Evolutionary conservation across 768 basidiomycete species (phyloP).

Genomic region (Obba rivulosa): DNA sequence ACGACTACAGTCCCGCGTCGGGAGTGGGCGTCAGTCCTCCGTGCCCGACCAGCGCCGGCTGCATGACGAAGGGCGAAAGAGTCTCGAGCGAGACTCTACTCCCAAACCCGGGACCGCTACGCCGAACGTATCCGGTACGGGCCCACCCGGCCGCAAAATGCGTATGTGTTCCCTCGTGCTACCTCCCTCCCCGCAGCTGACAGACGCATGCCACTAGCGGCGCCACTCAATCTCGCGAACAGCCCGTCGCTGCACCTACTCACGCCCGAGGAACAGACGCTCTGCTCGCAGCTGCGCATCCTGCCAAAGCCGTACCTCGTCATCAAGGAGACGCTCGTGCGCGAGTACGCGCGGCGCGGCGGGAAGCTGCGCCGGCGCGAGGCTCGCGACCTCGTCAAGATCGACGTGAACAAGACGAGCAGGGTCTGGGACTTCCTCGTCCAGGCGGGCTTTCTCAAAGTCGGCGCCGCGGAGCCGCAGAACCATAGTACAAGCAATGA

Average conservation of each 20-base stretch:
- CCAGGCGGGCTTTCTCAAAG: constrained; percentile 76
- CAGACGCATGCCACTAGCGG: constrained; percentile 26
- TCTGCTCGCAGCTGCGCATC: constrained; percentile 87
- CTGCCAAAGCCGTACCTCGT: constrained; percentile 93
- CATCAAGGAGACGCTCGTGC: constrained; percentile 91
- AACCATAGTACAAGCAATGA: not conserved
- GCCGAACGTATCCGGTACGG: constrained; percentile 24
- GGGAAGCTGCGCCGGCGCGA: constrained; percentile 86
- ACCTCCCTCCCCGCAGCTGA: constrained; percentile 1
- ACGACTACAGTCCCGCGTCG: constrained; percentile 43
- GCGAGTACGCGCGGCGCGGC: constrained; percentile 86
- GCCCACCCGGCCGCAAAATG: constrained; percentile 36
- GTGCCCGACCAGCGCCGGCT: constrained; percentile 46
- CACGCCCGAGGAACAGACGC: constrained; percentile 77
- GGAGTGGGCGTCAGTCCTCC: constrained; percentile 44
- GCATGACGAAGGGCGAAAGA: constrained; percentile 43
- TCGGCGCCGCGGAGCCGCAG: constrained; percentile 28
- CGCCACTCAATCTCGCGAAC: constrained; percentile 85
- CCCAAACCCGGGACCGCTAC: constrained; percentile 36
- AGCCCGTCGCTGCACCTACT: constrained; percentile 88
- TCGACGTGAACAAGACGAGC: constrained; percentile 90
- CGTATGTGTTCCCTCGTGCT: constrained; percentile 26
- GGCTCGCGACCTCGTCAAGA: constrained; percentile 85
- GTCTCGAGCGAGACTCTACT: constrained; percentile 56
- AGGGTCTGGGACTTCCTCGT: constrained; percentile 92